These are phyloP conservation scores for Claviceps digitariae DNA, from an alignment of 2,329 filamentous ascomycete species.

Conservation along the genomic window DNA sequence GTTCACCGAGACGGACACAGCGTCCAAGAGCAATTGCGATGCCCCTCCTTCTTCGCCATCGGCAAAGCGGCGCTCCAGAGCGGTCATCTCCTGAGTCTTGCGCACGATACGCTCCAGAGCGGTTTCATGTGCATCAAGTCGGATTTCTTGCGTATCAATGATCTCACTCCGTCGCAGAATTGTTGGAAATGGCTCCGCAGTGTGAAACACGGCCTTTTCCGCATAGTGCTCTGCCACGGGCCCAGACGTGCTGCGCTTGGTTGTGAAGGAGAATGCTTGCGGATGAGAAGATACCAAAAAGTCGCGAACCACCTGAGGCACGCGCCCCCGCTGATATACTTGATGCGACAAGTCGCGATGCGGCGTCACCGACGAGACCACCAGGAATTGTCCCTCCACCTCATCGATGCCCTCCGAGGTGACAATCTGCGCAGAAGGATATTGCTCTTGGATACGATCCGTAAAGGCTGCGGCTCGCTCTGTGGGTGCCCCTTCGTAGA, in stretches of 20 bases:
- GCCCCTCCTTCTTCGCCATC: slow-evolving; percentile 61
- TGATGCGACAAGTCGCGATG: slow-evolving; percentile 72
- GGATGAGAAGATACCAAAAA: slow-evolving; percentile 70
- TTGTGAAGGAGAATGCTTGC: slow-evolving; percentile 64
- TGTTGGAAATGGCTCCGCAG: slow-evolving; percentile 78
- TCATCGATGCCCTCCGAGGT: slow-evolving; percentile 57
- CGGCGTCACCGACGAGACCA: slow-evolving; percentile 66
- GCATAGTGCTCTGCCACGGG: slow-evolving; percentile 60
- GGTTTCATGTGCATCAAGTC: slow-evolving; percentile 66
- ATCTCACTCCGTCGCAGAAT: slow-evolving; percentile 83
- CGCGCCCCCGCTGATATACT: slow-evolving; percentile 77
- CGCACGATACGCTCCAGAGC: slow-evolving; percentile 79
- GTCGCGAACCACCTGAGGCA: slow-evolving; percentile 72
- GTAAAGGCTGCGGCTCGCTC: slow-evolving; percentile 74
- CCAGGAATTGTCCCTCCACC: slow-evolving; percentile 79
- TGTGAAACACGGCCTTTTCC: slow-evolving; percentile 75
- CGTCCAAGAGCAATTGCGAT: slow-evolving; percentile 57
- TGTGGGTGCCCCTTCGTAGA: slow-evolving; percentile 69
- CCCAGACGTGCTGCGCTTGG: slow-evolving; percentile 54
- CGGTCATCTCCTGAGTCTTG: slow-evolving; percentile 74
- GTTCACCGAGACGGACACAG: slow-evolving; percentile 65
- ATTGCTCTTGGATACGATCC: slow-evolving; percentile 83
- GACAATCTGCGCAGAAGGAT: slow-evolving; percentile 73
- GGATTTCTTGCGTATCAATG: slow-evolving; percentile 50
- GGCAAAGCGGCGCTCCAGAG: slow-evolving; percentile 59